Evolutionary conservation across 1,284 basidiomycete species (phyloP).

Genomic region (Puccinia triticina): DNA sequence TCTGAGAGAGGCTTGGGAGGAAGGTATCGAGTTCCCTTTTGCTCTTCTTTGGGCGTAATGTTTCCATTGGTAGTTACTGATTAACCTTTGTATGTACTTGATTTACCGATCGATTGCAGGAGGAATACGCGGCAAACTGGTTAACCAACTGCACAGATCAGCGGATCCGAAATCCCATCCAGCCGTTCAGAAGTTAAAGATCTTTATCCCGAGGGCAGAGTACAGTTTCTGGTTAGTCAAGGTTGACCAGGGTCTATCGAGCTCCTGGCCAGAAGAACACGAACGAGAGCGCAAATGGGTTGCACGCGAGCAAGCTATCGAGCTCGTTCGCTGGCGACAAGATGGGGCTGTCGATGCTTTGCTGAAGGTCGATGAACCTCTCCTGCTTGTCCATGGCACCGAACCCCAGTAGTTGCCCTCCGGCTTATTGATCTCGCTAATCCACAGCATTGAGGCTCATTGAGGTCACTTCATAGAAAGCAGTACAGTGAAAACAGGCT

Average conservation of each 20-base stretch:
- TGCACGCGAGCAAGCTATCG: slow-evolving; percentile 7
- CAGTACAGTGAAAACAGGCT: too few species aligned
- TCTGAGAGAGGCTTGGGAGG: slow-evolving; percentile 43
- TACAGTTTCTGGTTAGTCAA: slow-evolving; percentile 40
- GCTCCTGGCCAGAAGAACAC: slow-evolving; percentile 26
- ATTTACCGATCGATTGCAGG: slow-evolving; percentile 13
- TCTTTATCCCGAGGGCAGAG: slow-evolving; percentile 16
- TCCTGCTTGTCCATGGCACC: background rate
- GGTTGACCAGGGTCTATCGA: background rate
- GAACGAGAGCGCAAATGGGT: slow-evolving; percentile 37
- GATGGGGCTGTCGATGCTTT: slow-evolving; percentile 44
- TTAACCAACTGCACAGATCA: slow-evolving; percentile 5
- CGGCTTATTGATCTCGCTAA: too few species aligned
- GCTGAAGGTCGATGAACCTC: slow-evolving; percentile 13
- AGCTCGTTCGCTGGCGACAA: slow-evolving; percentile 29
- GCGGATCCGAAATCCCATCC: slow-evolving; percentile 18
- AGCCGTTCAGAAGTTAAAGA: background rate
- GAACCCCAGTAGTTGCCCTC: background rate
- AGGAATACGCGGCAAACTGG: slow-evolving; percentile 27
- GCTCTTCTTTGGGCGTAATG: too few species aligned
- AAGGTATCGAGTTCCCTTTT: slow-evolving; percentile 8
- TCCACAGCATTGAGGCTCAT: too few species aligned
- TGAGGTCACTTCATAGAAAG: too few species aligned
- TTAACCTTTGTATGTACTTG: background rate
- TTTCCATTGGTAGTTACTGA: background rate